Percentiles rank a stretch among this genome's conserved stretches.
Evolutionary conservation across 805 yeast genomes (phyloP).

Genomic region (Jamesozyma hellenica): DNA sequence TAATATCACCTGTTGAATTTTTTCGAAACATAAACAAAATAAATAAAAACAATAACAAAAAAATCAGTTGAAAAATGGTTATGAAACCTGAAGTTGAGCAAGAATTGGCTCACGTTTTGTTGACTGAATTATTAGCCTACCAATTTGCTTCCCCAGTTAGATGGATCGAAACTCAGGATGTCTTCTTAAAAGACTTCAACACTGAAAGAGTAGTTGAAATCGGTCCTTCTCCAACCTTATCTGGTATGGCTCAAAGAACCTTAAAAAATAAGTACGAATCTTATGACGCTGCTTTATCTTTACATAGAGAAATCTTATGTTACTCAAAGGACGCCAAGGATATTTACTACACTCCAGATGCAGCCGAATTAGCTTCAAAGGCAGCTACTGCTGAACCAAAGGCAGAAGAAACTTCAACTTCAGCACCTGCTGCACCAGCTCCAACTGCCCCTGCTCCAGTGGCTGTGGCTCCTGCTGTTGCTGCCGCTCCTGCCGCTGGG

Average conservation of each 20-base stretch:
- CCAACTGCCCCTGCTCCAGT: slow-evolving; percentile 48
- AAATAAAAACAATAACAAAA: too few species aligned
- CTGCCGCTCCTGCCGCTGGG: slow-evolving; percentile 73
- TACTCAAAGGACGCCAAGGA: slow-evolving; percentile 94
- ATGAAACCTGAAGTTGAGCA: slow-evolving; percentile 89
- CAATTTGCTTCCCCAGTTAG: slow-evolving; percentile 99
- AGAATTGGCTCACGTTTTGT: slow-evolving; percentile 87
- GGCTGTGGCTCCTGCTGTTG: slow-evolving; percentile 52
- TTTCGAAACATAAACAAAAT: too few species aligned
- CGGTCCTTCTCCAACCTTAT: slow-evolving; percentile 97
- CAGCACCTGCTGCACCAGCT: slow-evolving; percentile 45
- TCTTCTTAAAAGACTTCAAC: slow-evolving; percentile 83
- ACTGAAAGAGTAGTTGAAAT: slow-evolving; percentile 96
- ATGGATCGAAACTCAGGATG: slow-evolving; percentile 99
- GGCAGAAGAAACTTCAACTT: slow-evolving; percentile 9
- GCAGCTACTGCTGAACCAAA: slow-evolving; percentile 23
- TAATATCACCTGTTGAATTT: too few species aligned
- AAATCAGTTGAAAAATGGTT: slow-evolving; percentile 6
- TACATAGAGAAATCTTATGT: slow-evolving; percentile 86
- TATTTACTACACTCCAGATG: slow-evolving; percentile 87
- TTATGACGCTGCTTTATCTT: slow-evolving; percentile 85
- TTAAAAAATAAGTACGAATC: slow-evolving; percentile 88
- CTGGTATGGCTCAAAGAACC: slow-evolving; percentile 98
- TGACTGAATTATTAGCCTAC: slow-evolving; percentile 93
- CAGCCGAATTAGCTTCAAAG: slow-evolving; percentile 35